These are phyloP conservation scores for Spiraea crenata DNA, from an alignment of 331 rosid species.

Conservation along the genomic window DNA sequence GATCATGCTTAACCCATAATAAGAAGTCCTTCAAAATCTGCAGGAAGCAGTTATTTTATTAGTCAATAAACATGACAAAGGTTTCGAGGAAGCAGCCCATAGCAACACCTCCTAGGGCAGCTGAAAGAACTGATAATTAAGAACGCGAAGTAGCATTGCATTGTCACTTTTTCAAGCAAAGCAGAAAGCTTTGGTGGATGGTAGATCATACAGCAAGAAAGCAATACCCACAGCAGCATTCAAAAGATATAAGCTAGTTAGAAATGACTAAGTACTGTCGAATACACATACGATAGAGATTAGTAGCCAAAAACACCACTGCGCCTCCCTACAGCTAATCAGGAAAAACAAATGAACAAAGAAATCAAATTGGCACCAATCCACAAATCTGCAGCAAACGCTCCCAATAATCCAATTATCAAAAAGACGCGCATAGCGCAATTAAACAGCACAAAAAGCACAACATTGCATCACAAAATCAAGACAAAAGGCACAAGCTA, in stretches of 20 bases:
- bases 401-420: neutral
- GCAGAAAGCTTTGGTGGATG: neutral
- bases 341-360: neutral
- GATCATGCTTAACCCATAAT: slow-evolving; percentile 80
- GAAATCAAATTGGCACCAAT: neutral
- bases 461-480: neutral
- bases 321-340: no score
- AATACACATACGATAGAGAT: no score
- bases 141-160: neutral
- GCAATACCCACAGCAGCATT: no score
- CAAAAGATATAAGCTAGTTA: neutral
- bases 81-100: neutral
- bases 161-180: neutral
- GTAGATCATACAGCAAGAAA: neutral
- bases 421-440: neutral
- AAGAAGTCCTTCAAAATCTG: slow-evolving; percentile 92
- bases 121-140: neutral
- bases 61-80: neutral
- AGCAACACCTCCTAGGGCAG: neutral
- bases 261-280: neutral
- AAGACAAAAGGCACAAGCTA: neutral
- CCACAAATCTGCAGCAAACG: neutral
- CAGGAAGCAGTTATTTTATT: slow-evolving; percentile 4
- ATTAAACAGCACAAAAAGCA: neutral
- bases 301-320: no score